Evolutionary conservation across 371 early-diverging fungal genomes (phyloP), one percentile per base, ranked within the genome.

Genomic region (Syncephalastrum monosporum): DNA sequence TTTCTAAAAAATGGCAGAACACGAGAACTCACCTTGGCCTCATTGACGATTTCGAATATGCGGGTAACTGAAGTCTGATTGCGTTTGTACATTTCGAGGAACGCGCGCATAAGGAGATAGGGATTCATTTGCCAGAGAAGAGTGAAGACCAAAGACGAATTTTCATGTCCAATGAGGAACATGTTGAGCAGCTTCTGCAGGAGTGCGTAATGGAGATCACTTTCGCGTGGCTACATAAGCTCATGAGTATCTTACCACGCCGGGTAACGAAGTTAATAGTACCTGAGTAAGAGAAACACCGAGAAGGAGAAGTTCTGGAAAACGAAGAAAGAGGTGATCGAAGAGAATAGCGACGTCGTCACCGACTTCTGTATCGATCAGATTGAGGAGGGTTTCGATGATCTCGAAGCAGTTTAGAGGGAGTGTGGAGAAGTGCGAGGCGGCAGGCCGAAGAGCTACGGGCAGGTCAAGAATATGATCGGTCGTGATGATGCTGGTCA

Each of bases 1-100:
- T n/a, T 19, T n/a, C 17, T 48, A 5, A 8, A 5, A 8, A 33
- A 12, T 24, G 3, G 41, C n/a, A 61, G 27, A 5, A 4, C 15
- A 25, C 7, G 25, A 25, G 41, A 19, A 42, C 38, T 44, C 77
- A 90, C 90, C 75, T 88, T 89, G 56, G 93, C 77, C 59, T 93
- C 93, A 43, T 92, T 92, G 7, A 87, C 81, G 46, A 93, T 74
- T 66, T 93, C 93, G 45, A 93, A 70, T 50, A 93, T 87, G 42
- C 93, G 86, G 12, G 89, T 77, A 5, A 94, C 63, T 0, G 79
- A 69, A 0, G 86, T 73, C 4, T 87, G 85, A 50, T 93, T 92
- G 55, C 87, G 83, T 24, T 78, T 72, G 68, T 94, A 91, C 69
- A 92, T 60, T 50, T 88, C 91, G 42, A 90, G 68, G 16, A 92